A percentile compares a stretch with the other conserved stretches of the same genome.
These are phyloP conservation scores for Buddleja alternifolia DNA, from an alignment of 257 asterid species.

Conservation along the genomic window DNA sequence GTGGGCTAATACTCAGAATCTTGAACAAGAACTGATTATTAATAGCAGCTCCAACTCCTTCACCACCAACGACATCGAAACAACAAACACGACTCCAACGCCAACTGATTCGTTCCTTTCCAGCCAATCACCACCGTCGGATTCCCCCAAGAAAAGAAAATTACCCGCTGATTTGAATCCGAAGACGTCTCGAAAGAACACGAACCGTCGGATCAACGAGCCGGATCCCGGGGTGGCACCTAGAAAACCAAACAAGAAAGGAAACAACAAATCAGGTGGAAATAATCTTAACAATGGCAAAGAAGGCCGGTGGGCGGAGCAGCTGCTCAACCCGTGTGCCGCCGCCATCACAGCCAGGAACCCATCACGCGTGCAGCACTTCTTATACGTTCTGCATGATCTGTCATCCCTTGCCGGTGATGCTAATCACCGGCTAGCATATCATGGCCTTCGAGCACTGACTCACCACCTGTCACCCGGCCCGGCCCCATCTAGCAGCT, in stretches of 20 bases:
- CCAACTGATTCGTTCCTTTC: conserved; percentile 37
- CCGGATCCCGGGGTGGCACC: conserved; percentile 28
- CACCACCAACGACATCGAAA: conserved; percentile 26
- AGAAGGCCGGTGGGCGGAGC: conserved; percentile 95
- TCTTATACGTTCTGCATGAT: conserved; percentile 70
- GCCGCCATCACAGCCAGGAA: conserved; percentile 69
- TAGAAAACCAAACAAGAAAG: conserved; percentile 45
- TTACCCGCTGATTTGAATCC: conserved; percentile 34
- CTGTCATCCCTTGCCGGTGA: conserved; percentile 71
- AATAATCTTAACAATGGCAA: conserved; percentile 36
- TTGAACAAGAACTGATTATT: conserved; percentile 49
- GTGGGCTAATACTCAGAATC: conserved; percentile 51
- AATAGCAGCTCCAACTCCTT: conserved; percentile 43
- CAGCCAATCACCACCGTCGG: conserved; percentile 36
- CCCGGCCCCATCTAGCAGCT: conserved; percentile 33
- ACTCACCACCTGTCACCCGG: conserved; percentile 59
- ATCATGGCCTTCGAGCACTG: conserved; percentile 74
- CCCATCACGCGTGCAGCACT: conserved; percentile 70
- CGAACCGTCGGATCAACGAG: conserved; percentile 30
- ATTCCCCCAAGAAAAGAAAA: conserved; percentile 63
- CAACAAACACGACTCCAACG: conserved; percentile 28
- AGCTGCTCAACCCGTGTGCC: conserved; percentile 87
- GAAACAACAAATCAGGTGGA: conserved; percentile 31
- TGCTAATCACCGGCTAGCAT: conserved; percentile 80
- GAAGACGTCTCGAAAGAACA: conserved; percentile 33